A percentile compares a stretch with the other conserved stretches of the same genome.
phyloP scores from a whole-genome alignment of 768 basidiomycete genomes.

The Calocybe gangraenosa region DNA sequence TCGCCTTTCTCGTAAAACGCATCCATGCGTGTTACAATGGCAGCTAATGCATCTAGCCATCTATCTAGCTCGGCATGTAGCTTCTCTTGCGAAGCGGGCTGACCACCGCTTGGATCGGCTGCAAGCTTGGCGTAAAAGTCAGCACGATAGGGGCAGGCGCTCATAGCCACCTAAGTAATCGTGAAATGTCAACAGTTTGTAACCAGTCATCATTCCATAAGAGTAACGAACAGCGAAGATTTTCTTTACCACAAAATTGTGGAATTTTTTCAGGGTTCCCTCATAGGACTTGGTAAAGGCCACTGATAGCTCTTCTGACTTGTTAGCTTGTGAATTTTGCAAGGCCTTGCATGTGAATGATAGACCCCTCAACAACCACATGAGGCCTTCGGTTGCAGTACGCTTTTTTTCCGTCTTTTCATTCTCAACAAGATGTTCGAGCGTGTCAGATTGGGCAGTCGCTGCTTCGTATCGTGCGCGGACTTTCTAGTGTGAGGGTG shows the following conservation, averaged over 20 bases:
- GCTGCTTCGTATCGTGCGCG: conserved; percentile 69
- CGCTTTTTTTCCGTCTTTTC: conserved; percentile 88
- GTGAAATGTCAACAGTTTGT: background rate
- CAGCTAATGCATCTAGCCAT: conserved; percentile 64
- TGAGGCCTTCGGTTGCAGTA: conserved; percentile 82
- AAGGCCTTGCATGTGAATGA: conserved; percentile 86
- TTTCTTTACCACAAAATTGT: conserved; percentile 72
- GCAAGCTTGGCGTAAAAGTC: conserved; percentile 69
- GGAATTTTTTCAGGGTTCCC: conserved; percentile 76
- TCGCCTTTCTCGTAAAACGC: conserved; percentile 58
- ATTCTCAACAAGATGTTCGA: conserved; percentile 79
- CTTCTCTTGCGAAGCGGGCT: conserved; percentile 39
- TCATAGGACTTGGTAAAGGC: conserved; percentile 85
- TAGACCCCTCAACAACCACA: conserved; percentile 92
- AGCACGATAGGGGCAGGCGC: conserved; percentile 59
- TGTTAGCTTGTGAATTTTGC: conserved; percentile 63
- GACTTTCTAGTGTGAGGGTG: conserved; percentile 94
- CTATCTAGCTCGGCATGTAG: conserved; percentile 54
- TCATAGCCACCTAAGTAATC: conserved; percentile 53
- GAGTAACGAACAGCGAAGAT: conserved; percentile 46
- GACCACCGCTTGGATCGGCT: conserved; percentile 50
- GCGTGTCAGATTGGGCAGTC: conserved; percentile 63
- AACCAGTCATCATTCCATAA: conserved; percentile 1
- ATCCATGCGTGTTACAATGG: conserved; percentile 50
- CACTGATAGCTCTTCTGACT: conserved; percentile 53